These are phyloP conservation scores for Coemansia sp. DNA, from an alignment of 192 early-diverging fungal genomes.

Conservation along the genomic window DNA sequence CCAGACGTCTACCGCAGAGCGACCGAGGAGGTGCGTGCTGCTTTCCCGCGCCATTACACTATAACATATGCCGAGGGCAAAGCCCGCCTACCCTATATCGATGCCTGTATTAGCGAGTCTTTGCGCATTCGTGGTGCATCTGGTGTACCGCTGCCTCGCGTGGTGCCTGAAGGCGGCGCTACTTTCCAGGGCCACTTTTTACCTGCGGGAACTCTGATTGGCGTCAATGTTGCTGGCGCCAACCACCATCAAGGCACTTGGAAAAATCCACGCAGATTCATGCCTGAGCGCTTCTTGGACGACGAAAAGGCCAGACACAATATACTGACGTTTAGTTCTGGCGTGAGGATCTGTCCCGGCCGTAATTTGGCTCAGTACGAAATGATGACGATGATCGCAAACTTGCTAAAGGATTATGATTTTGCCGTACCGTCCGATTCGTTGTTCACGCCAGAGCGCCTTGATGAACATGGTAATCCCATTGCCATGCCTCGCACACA, in stretches of 20 bases:
- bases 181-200: conserved; percentile 34
- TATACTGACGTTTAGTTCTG: conserved; percentile 41
- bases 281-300: conserved; percentile 38
- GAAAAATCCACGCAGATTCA: conserved; percentile 21
- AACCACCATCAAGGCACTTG: conserved; percentile 22
- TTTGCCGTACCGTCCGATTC: conserved; percentile 11
- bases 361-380: conserved; percentile 35
- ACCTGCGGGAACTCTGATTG: conserved; percentile 22
- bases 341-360: conserved; percentile 41
- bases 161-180: conserved; percentile 31
- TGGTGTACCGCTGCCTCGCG: conserved; percentile 20
- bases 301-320: conserved; percentile 6
- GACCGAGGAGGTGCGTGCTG: conserved; percentile 29
- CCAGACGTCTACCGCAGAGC: conserved; percentile 20
- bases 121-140: conserved; percentile 33
- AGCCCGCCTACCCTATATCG: conserved; percentile 32
- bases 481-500: conserved; percentile 23
- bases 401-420: conserved; percentile 35
- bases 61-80: conserved; percentile 42
- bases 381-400: conserved; percentile 28
- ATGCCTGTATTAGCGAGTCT: conserved; percentile 51
- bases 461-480: conserved; percentile 16
- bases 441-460: conserved; percentile 11
- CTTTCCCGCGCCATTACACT: conserved; percentile 26
- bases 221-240: conserved; percentile 25